Evolutionary conservation across 106 monocot species (phyloP).

Genomic region (Amphibolis antarctica): DNA sequence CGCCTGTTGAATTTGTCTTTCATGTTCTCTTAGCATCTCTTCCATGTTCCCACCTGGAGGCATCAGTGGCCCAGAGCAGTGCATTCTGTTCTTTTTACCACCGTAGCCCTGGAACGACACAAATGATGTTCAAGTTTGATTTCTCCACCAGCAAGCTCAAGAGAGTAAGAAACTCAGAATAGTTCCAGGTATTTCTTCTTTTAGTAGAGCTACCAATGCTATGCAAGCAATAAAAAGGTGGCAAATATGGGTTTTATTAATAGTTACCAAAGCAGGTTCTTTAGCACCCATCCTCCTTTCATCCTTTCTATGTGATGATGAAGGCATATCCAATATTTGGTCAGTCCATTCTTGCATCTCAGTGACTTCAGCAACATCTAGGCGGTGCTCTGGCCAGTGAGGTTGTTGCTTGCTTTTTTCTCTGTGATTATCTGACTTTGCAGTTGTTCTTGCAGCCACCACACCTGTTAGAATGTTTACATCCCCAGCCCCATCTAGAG

Average conservation of each 20-base stretch:
- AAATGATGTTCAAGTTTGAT: too few relatives aligned
- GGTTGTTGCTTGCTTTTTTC: conserved; percentile 11
- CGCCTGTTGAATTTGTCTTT: conserved; percentile 75
- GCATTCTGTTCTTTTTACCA: conserved; percentile 44
- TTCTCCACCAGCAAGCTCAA: too few relatives aligned
- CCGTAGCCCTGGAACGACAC: conserved; percentile 29
- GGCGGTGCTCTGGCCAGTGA: conserved; percentile 25
- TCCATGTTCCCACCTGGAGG: conserved; percentile 81
- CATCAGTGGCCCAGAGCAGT: conserved; percentile 83
- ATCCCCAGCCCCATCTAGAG: conserved; percentile 9
- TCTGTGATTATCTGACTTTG: conserved; percentile 27
- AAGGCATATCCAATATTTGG: conserved; percentile 10
- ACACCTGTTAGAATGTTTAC: conserved; percentile 9
- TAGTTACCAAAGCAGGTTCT: conserved; percentile 33
- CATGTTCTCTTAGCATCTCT: conserved; percentile 84
- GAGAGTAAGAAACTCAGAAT: too few relatives aligned
- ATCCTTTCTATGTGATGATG: conserved; percentile 24
- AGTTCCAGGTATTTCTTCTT: too few relatives aligned
- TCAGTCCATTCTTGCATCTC: conserved; percentile 17
- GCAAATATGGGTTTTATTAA: too few relatives aligned
- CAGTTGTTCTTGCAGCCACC: conserved; percentile 6
- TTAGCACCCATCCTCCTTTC: conserved; percentile 19
- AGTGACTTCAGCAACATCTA: conserved; percentile 10
- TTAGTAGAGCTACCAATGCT: too few relatives aligned
- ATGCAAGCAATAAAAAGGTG: too few relatives aligned